phyloP scores from a whole-genome alignment of 2,329 filamentous ascomycete species.

The Penicillium sclerotiorum region DNA sequence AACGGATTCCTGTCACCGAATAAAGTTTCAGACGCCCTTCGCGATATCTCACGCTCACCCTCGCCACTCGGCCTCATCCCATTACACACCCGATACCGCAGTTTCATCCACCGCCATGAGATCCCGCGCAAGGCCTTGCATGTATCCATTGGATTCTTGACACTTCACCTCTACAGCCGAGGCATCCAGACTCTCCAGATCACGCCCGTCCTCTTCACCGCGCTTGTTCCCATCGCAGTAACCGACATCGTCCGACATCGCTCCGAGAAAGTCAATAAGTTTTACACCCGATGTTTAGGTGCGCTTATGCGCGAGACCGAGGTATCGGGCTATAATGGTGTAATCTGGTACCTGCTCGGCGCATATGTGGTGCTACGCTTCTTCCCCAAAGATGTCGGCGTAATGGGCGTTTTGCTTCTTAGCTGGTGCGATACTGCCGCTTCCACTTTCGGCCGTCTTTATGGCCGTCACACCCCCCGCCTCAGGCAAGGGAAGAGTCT shows the following conservation, averaged over 20 bases:
- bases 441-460: slow-evolving; percentile 88
- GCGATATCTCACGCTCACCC: slow-evolving; percentile 86
- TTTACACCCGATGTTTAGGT: slow-evolving; percentile 83
- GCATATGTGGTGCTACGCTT: slow-evolving; percentile 83
- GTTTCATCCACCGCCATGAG: slow-evolving; percentile 93
- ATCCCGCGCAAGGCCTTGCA: slow-evolving; percentile 92
- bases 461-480: slow-evolving; percentile 83
- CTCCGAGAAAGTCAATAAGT: slow-evolving; percentile 76
- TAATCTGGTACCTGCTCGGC: slow-evolving; percentile 94
- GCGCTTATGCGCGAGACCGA: slow-evolving; percentile 97
- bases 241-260: slow-evolving; percentile 82
- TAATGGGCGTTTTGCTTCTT: slow-evolving; percentile 84
- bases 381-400: slow-evolving; percentile 90
- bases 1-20: slow-evolving; percentile 45
- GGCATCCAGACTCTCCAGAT: slow-evolving; percentile 78
- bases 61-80: slow-evolving; percentile 93
- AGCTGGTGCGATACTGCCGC: slow-evolving; percentile 99
- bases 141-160: slow-evolving; percentile 94
- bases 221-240: slow-evolving; percentile 79
- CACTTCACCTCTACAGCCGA: slow-evolving; percentile 79
- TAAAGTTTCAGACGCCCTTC: slow-evolving; percentile 70
- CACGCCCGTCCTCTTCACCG: slow-evolving; percentile 78
- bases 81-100: slow-evolving; percentile 88
- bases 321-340: slow-evolving; percentile 90
- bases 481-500: slow-evolving; percentile 87